Evolutionary conservation across 2,329 filamentous ascomycete species (phyloP), one percentile per base, ranked within the genome.

Genomic region (Fusarium newnesense): DNA sequence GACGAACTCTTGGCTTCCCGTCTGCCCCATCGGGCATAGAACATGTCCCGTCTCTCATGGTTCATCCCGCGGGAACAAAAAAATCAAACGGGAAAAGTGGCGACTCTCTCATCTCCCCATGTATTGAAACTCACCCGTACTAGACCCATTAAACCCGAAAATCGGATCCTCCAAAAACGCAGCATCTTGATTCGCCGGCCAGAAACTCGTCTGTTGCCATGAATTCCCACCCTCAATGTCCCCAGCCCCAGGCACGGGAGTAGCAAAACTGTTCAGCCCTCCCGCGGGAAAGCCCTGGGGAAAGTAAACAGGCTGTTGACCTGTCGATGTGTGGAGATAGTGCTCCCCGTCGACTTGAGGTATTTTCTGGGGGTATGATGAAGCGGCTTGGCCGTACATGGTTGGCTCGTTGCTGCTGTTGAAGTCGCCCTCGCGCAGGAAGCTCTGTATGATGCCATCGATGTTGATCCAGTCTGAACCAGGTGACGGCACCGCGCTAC

Each of bases 361-460:
- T 49, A 67, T 67, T 60, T 67, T 67, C 37, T 46, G 64, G 18
- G 56, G 39, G 21, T 34, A 59, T 6, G 18, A 59, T 6, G 18
- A 19, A 37, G 36, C 36, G 13, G 34, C 34, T 30, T 40, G 32
- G 32, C 66, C 49, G 56, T 67, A 67, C 9, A 43, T 34, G 21
- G 43, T 42, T 32, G 57, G 32, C 5, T 71, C 69, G 9, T 13
- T 32, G 19, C 40, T 7, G 26, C 15, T 46, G 9, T 67, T 67
- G n/a, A 62, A 34, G 43, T 78, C 75, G 24, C 70, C 69, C 16
- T 76, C 74, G 9, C 76, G 73, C 4, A 80, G 59, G 52, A 82
- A 82, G 47, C 78, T 81, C 52, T 81, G 79, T n/a, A 82, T 82
- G 54, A 82, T 82, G 4, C 76, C 79, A 39, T 82, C 81, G 43